Base-by-base conservation (phyloP, 441 rosid genomes). In the Arabidopsis lyrata region DNA sequence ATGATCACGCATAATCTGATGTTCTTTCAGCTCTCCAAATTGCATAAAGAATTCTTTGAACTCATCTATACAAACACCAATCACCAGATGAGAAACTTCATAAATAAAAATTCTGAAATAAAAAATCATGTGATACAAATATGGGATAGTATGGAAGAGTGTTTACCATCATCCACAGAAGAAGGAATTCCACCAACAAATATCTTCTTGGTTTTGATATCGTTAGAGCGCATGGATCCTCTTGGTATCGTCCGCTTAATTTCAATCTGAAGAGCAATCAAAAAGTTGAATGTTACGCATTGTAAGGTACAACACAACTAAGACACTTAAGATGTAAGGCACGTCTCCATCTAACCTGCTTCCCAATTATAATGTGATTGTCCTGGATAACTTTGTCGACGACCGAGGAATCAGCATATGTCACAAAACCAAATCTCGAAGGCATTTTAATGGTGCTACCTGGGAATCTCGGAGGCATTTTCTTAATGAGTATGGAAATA, bases 361-460 rank as follows among this genome's bases (percentile, higher is more conserved):
- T 94, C 58, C 95, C 97, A 66, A 87, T 86, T 14, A 94, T 83
- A 62, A 87, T 70, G 78, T 94, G 97, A 58, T 79, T 77, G 32
- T 90, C 97, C 76, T 94, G 78, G 41, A 94, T 90, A 66, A 94
- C 94, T 81, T 81, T 86, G 68, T 94, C 99, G 50, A 92, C 94
- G 34, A 89, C 99, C 6, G 90, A 81, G 31, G 94, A 86, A 83
- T 94, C 95, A 22, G 92, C 91, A 77, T 88, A 92, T 0, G 99
- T 94, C 64, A 94, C 87, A 75, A 94, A 94, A 63, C 99, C 99
- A 62, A 92, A 94, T n/a, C n/a, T n/a, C n/a, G n/a, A n/a, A n/a
- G n/a, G n/a, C 0, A 42, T 42, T 14, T 14, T 41, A 5, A 42
- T 6, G 14, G 14, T 42, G 8, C 7, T 42, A 5, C 47, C 16